These are phyloP conservation scores for Manihot esculenta DNA, from an alignment of 441 rosid species.

Conservation along the genomic window DNA sequence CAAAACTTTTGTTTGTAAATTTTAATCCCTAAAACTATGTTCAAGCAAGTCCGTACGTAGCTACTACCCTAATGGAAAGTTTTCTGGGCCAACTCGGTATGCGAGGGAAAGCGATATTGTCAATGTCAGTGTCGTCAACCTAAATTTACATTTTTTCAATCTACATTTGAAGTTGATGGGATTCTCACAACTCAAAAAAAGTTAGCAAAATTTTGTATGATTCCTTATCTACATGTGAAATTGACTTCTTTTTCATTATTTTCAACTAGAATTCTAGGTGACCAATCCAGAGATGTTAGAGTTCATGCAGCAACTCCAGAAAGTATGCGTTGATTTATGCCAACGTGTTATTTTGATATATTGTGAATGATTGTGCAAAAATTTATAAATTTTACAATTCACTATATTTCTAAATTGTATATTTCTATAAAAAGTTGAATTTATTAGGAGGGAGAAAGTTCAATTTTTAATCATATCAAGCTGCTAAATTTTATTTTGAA, in stretches of 20 bases:
- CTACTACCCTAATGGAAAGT: no score
- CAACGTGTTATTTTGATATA: slow-evolving; percentile 21
- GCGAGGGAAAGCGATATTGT: no score
- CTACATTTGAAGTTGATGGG: slow-evolving; percentile 49
- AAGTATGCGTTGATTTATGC: slow-evolving; percentile 41
- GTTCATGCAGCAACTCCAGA: slow-evolving; percentile 68
- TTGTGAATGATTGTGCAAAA: slow-evolving; percentile 54
- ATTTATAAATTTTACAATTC: slow-evolving; percentile 76
- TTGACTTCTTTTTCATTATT: slow-evolving; percentile 14
- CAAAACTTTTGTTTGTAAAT: no score
- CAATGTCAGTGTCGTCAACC: no score
- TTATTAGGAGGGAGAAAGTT: neutral
- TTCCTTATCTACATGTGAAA: neutral
- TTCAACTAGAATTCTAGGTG: slow-evolving; percentile 28
- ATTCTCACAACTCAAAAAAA: slow-evolving; percentile 95
- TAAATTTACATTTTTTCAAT: no score
- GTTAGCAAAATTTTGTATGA: slow-evolving; percentile 29
- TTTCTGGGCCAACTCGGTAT: no score
- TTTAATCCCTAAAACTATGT: no score
- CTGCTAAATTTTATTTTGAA: no score
- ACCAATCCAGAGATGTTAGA: slow-evolving; percentile 57
- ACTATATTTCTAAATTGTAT: slow-evolving; percentile 93
- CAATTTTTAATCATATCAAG: slow-evolving; percentile 11
- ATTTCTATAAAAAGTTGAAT: slow-evolving; percentile 90
- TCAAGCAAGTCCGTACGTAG: no score